Evolutionary conservation across 495 filamentous ascomycete species (phyloP), one percentile per base, ranked within the genome.

Genomic region (Penicillium egyptiacum): DNA sequence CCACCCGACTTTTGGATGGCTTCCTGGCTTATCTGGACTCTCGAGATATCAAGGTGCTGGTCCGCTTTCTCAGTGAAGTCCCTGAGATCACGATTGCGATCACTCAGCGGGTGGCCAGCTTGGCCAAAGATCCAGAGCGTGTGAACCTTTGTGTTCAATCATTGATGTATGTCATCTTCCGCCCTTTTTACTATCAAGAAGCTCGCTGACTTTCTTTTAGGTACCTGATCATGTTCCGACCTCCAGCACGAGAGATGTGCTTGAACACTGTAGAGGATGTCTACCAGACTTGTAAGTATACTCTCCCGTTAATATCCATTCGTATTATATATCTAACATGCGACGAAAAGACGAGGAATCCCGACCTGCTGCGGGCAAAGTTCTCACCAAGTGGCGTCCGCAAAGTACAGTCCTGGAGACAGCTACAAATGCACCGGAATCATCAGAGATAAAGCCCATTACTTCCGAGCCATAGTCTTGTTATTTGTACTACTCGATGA

Each of bases 61-160:
- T 94, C 41, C 83, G 91, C 33, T 95, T 97, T 70, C 78, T 99
- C 11, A 90, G 90, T 31, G 95, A 99, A 70, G 86, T 98, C 46
- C 95, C 94, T 0, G 87, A 88, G 35, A 75, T 99, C 28, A 88
- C 83, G 22, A 64, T 76, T 20, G 75, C 81, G 11, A 79, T 97
- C 56, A 79, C 96, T 14, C 79, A 85, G 28, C 79, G 88, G 51
- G 82, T 97, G 42, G 89, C 90, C 70, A 82, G 81, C 49, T 78
- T 99, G 19, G 96, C 94, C 35, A 82, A 84, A 65, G 92, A 99
- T 74, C 94, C 94, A 3, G 92, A 93, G 67, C 83, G 88, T 51
- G 82, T 88, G 28, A 79, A 77, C 53, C 68, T 90, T 28, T 81
- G 82, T 20, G 78, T 83, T 28, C 83, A 84, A 51, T 78, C 84